A percentile compares a stretch with the other conserved stretches of the same genome.
Evolutionary conservation across 2,329 filamentous ascomycete species (phyloP).

Genomic region (Cryphonectria nitschkei): DNA sequence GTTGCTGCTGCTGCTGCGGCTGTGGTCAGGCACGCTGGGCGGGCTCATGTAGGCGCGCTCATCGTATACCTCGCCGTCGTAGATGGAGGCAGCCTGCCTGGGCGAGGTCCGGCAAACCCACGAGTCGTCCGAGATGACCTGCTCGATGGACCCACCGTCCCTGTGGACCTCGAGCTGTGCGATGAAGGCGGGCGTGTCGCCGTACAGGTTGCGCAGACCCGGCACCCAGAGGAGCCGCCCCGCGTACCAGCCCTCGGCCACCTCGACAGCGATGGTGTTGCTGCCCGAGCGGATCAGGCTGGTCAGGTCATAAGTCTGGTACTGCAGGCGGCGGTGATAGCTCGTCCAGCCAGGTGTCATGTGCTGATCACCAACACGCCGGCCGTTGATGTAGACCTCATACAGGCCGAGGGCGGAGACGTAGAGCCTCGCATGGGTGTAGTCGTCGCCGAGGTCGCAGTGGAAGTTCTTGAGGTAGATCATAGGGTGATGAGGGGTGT

Average conservation of each 20-base stretch:
- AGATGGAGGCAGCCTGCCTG: slow-evolving; percentile 33
- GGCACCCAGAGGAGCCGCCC: slow-evolving; percentile 42
- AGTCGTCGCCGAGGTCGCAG: neutral
- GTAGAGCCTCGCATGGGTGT: slow-evolving; percentile 25
- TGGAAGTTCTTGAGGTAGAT: slow-evolving; percentile 23
- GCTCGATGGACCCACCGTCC: slow-evolving; percentile 29
- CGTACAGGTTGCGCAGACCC: slow-evolving; percentile 38
- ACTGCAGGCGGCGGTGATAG: slow-evolving; percentile 48
- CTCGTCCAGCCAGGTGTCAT: slow-evolving; percentile 50
- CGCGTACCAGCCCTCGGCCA: slow-evolving; percentile 57
- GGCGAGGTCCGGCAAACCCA: slow-evolving; percentile 35
- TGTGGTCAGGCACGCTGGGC: slow-evolving; percentile 10
- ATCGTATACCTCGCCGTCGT: slow-evolving; percentile 40
- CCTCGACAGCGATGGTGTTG: slow-evolving; percentile 50
- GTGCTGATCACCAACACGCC: slow-evolving; percentile 35
- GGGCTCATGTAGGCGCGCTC: slow-evolving; percentile 31
- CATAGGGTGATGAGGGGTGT: slow-evolving; percentile 21
- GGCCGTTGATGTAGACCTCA: slow-evolving; percentile 44
- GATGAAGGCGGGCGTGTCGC: slow-evolving; percentile 38
- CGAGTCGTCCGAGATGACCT: slow-evolving; percentile 37
- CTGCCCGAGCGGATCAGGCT: slow-evolving; percentile 37
- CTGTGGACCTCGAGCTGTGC: slow-evolving; percentile 37
- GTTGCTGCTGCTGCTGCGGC: neutral
- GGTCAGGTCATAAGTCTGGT: slow-evolving; percentile 49
- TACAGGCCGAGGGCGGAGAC: slow-evolving; percentile 44